Conservation (phyloP, 2,329 filamentous ascomycete genomes). For the Ceratocystis diversiconidia region DNA sequence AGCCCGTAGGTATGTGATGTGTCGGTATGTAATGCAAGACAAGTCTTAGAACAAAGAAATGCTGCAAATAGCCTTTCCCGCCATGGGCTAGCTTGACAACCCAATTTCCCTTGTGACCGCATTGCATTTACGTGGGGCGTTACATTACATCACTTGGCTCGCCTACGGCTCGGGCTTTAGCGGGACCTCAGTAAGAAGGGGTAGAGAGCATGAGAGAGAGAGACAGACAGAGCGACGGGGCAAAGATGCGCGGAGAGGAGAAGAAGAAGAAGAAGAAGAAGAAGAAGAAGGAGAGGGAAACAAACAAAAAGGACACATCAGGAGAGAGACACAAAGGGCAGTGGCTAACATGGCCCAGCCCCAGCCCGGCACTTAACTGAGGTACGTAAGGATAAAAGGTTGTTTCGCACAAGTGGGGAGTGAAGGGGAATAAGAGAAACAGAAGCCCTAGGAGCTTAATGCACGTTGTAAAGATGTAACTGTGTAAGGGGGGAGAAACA, state of each 20-base stretch:
- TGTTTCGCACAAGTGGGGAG: neutral
- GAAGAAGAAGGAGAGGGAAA: neutral
- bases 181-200: too few species aligned
- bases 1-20: too few species aligned
- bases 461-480: too few species aligned
- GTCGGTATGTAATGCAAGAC: too few species aligned
- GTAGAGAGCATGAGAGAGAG: too few species aligned
- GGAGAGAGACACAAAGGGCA: neutral
- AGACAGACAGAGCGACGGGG: neutral
- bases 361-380: neutral
- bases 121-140: neutral
- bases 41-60: too few species aligned
- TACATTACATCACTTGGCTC: slow-evolving; percentile 1
- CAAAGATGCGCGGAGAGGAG: neutral
- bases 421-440: neutral
- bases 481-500: neutral
- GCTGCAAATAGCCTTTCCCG: neutral
- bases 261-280: neutral
- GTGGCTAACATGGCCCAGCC: neutral
- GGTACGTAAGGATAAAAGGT: neutral
- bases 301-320: too few species aligned
- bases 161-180: neutral
- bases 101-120: neutral
- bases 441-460: neutral
- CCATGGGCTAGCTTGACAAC: neutral